Conservation (phyloP, 73 alveolate genomes). For the Paramecium bursaria region DNA sequence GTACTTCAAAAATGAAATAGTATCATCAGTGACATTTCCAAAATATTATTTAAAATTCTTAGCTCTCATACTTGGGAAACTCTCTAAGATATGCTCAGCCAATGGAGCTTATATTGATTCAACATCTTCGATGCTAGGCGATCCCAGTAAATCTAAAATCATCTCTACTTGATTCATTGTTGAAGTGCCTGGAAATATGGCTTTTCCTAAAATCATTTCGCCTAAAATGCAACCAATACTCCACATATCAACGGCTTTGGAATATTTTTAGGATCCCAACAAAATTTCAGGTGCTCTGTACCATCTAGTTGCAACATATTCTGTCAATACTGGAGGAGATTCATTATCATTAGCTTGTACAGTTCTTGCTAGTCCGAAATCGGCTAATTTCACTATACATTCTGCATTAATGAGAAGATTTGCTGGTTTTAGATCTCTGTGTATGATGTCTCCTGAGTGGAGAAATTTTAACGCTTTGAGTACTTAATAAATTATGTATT, state of each 20-base stretch:
- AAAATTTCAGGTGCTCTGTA: slow-evolving; percentile 88
- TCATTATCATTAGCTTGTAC: slow-evolving; percentile 78
- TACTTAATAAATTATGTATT: slow-evolving; percentile 84
- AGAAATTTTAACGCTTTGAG: slow-evolving; percentile 84
- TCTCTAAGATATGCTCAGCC: slow-evolving; percentile 40
- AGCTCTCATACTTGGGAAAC: slow-evolving; percentile 33
- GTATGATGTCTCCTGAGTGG: slow-evolving; percentile 78
- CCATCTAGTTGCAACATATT: slow-evolving; percentile 89
- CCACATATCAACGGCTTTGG: slow-evolving; percentile 82
- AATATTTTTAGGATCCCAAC: slow-evolving; percentile 66
- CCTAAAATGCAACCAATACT: slow-evolving; percentile 82
- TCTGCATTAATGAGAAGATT: slow-evolving; percentile 89
- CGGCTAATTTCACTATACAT: slow-evolving; percentile 86
- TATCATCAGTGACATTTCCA: slow-evolving; percentile 36
- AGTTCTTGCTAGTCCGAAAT: slow-evolving; percentile 92
- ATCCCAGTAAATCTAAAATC: slow-evolving; percentile 72
- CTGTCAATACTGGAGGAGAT: slow-evolving; percentile 71
- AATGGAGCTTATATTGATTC: slow-evolving; percentile 43
- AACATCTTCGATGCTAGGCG: slow-evolving; percentile 73
- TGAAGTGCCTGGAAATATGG: slow-evolving; percentile 75
- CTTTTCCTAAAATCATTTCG: slow-evolving; percentile 73
- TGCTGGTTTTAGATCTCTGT: slow-evolving; percentile 90
- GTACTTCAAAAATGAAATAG: slow-evolving; percentile 11
- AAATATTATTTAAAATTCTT: slow-evolving; percentile 52
- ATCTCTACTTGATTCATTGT: slow-evolving; percentile 73